These are phyloP conservation scores for Colletotrichum zoysiae DNA, from an alignment of 2,329 filamentous ascomycete species.

Conservation along the genomic window DNA sequence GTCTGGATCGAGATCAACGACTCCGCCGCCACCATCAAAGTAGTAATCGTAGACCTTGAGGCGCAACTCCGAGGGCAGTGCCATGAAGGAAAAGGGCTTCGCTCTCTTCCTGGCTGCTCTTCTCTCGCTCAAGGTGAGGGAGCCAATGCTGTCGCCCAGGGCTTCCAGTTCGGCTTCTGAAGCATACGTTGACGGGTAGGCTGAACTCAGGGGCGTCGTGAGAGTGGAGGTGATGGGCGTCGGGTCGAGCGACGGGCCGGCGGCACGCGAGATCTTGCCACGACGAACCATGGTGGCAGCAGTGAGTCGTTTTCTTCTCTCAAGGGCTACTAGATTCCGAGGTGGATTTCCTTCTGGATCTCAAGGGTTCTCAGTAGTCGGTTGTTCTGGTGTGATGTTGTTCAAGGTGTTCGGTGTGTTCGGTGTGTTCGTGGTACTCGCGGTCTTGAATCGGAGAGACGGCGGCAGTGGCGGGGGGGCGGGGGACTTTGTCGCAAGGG, in stretches of 20 bases:
- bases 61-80: slow-evolving; percentile 77
- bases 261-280: slow-evolving; percentile 51
- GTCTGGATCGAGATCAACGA: slow-evolving; percentile 75
- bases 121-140: slow-evolving; percentile 54
- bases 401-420: background rate
- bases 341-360: background rate
- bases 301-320: background rate
- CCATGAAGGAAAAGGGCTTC: slow-evolving; percentile 73
- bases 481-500: slow-evolving; percentile 22
- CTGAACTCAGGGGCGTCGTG: slow-evolving; percentile 54
- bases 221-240: slow-evolving; percentile 46
- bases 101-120: slow-evolving; percentile 41
- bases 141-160: slow-evolving; percentile 55
- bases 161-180: slow-evolving; percentile 58
- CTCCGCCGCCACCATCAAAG: slow-evolving; percentile 65
- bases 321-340: too few species aligned
- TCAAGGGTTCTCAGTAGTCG: too few species aligned
- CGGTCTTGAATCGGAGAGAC: slow-evolving; percentile 10
- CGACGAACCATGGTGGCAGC: slow-evolving; percentile 42
- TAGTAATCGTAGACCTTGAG: slow-evolving; percentile 76
- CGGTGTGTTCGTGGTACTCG: slow-evolving; percentile 4
- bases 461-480: slow-evolving; percentile 32
- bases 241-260: slow-evolving; percentile 40
- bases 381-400: background rate
- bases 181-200: slow-evolving; percentile 52